These are phyloP conservation scores for Fusarium sp. DNA, from an alignment of 2,329 filamentous ascomycete species.

Conservation along the genomic window DNA sequence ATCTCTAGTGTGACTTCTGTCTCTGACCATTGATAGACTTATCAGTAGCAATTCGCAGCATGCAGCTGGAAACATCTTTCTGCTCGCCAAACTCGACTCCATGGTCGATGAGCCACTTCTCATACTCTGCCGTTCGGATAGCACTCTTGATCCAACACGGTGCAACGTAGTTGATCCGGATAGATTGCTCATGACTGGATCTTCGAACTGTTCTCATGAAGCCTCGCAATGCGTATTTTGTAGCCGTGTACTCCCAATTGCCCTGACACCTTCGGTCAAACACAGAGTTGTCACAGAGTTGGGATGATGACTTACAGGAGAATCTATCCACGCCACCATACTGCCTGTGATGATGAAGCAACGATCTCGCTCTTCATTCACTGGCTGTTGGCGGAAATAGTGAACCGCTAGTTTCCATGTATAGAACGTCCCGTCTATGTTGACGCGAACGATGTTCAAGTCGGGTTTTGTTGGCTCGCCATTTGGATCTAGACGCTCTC, in stretches of 20 bases:
- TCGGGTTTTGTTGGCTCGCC: slow-evolving; percentile 55
- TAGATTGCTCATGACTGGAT: slow-evolving; percentile 54
- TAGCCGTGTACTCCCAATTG: slow-evolving; percentile 45
- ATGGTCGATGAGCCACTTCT: slow-evolving; percentile 56
- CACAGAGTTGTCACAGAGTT: background rate
- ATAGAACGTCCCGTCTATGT: slow-evolving; percentile 60
- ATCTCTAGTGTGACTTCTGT: accelerated
- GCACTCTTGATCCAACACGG: slow-evolving; percentile 59
- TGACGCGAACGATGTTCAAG: slow-evolving; percentile 59
- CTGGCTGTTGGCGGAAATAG: slow-evolving; percentile 61
- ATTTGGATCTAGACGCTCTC: slow-evolving; percentile 18
- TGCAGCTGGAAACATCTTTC: slow-evolving; percentile 52
- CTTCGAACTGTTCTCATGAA: slow-evolving; percentile 41
- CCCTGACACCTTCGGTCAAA: slow-evolving; percentile 9
- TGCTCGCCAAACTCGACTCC: slow-evolving; percentile 59
- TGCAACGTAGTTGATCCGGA: slow-evolving; percentile 63
- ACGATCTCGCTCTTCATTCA: slow-evolving; percentile 57
- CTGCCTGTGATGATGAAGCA: slow-evolving; percentile 65
- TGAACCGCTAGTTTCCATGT: slow-evolving; percentile 63
- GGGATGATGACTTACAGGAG: slow-evolving; percentile 47
- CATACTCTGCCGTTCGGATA: slow-evolving; percentile 57
- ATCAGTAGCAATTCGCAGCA: slow-evolving; percentile 54
- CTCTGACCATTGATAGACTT: slow-evolving; percentile 48
- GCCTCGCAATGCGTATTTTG: slow-evolving; percentile 33
- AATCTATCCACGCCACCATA: slow-evolving; percentile 64